Base-by-base conservation (phyloP, 495 filamentous ascomycete genomes). In the Penicillium herquei region DNA sequence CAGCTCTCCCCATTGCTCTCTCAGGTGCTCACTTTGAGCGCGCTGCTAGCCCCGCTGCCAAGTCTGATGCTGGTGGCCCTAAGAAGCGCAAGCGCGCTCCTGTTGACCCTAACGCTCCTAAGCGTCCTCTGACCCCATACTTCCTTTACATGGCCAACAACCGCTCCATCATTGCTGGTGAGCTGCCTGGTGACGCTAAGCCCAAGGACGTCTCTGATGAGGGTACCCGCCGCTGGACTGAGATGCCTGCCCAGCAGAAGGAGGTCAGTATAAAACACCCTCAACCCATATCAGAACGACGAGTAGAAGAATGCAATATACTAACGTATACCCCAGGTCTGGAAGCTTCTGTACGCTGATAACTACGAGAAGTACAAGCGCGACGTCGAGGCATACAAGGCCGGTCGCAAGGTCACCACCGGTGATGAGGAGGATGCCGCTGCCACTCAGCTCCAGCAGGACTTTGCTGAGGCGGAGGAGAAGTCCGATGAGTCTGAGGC, bases 61-160 rank as follows among this genome's bases (percentile, higher is more conserved):
- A 65, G 50, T 70, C 77, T 6, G 81, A 81, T 10, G 79, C 82
- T 49, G 84, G 82, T 74, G 90, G 2, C 21, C 21, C 87, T 78
- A 89, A 89, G 78, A 89, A 90, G 68, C 89, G 90, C 78, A 94
- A 92, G 84, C 87, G 89, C 56, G 84, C 81, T 13, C 72, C 75
- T 40, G 88, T 86, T 59, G 95, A 98, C 69, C 93, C 93, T 54
- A 95, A 96, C 68, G 91, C 92, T 11, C 94, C 94, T 48, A 96
- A 96, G 81, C 84, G 92, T 14, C 91, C 94, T 17, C 69, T 96
- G 58, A 97, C 94, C 14, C 91, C 94, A 0, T 97, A 91, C 74
- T 96, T 98, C 78, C 76, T 97, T 34, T 98, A 89, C 76, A 90
- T 94, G 78, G 85, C 94, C 62, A 84, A 84, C 34, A 91, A 90